These are phyloP conservation scores for Echria macrotheca DNA, from an alignment of 495 filamentous ascomycete species.

Conservation along the genomic window DNA sequence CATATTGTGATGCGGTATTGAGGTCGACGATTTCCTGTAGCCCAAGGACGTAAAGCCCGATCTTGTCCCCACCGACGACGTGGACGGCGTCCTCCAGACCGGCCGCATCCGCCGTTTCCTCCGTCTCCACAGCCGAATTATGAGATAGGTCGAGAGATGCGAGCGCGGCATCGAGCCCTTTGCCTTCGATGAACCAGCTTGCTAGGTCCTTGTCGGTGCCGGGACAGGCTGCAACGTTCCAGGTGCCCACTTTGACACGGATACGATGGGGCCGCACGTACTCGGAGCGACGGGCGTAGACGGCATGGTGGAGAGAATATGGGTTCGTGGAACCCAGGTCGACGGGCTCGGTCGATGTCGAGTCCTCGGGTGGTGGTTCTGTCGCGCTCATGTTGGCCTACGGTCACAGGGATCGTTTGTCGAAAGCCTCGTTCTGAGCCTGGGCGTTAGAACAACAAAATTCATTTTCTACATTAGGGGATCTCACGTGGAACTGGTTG, in stretches of 20 bases:
- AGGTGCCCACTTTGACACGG: conserved; percentile 80
- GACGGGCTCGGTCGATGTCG: conserved; percentile 29
- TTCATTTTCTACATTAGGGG: too few relatives aligned
- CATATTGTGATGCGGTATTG: conserved; percentile 53
- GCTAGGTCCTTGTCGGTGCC: conserved; percentile 82
- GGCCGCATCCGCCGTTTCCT: conserved; percentile 23
- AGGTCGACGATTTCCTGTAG: conserved; percentile 91
- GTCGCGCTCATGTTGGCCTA: conserved; percentile 23
- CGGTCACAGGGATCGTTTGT: not conserved
- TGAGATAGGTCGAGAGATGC: conserved; percentile 44
- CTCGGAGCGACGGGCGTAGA: conserved; percentile 69
- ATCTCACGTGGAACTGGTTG: too few relatives aligned
- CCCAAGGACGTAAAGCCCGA: conserved; percentile 85
- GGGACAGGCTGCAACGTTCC: conserved; percentile 85
- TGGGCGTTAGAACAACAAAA: too few relatives aligned
- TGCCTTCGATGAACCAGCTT: conserved; percentile 76
- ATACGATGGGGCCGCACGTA: conserved; percentile 67
- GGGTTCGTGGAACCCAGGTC: conserved; percentile 34
- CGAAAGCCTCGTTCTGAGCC: not conserved
- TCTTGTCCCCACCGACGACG: conserved; percentile 49
- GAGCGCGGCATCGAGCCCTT: conserved; percentile 59
- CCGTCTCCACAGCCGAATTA: conserved; percentile 19
- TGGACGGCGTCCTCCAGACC: conserved; percentile 28
- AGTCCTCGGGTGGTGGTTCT: conserved; percentile 24
- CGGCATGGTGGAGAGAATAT: conserved; percentile 43